These are phyloP conservation scores for Gnaphalium uliginosum DNA, from an alignment of 129 eudicot species.

Conservation along the genomic window DNA sequence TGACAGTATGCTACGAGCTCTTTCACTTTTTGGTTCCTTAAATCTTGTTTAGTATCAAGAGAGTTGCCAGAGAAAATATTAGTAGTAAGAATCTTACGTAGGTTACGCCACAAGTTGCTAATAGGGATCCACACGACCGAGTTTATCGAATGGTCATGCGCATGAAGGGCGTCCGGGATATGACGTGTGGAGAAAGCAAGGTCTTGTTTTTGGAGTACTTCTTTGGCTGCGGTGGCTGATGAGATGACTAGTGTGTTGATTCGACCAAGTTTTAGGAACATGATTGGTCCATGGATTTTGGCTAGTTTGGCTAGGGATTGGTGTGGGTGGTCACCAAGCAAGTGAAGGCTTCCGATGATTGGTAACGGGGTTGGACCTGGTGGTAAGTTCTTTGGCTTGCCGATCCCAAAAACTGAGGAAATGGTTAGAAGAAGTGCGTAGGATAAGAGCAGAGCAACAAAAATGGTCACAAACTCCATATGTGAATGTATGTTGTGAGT, in stretches of 20 bases:
- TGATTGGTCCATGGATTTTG: constrained; percentile 43
- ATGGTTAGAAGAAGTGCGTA: constrained; percentile 16
- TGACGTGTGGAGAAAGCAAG: constrained; percentile 47
- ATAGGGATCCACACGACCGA: constrained; percentile 34
- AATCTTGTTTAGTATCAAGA: constrained; percentile 29
- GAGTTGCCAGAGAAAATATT: constrained; percentile 27
- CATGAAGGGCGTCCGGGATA: constrained; percentile 52
- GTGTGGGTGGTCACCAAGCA: constrained; percentile 48
- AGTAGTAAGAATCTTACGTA: constrained; percentile 17
- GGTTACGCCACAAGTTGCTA: constrained; percentile 24
- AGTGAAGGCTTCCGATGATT: constrained; percentile 45
- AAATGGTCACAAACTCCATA: constrained; percentile 40
- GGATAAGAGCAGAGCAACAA: constrained; percentile 23
- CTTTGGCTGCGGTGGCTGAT: constrained; percentile 51
- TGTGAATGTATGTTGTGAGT: no score
- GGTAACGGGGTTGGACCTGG: constrained; percentile 43
- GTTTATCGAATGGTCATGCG: constrained; percentile 40
- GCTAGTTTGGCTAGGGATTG: constrained; percentile 39
- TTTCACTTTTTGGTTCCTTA: constrained; percentile 30
- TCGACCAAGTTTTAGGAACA: constrained; percentile 42
- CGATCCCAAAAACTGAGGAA: neutral
- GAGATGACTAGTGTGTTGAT: constrained; percentile 57
- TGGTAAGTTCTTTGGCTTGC: constrained; percentile 38
- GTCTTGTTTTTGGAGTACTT: constrained; percentile 65
- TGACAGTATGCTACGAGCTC: constrained; percentile 29